Evolutionary conservation across 2,329 filamentous ascomycete genomes (phyloP), one percentile per base, ranked within the genome.

Genomic region (Huntiella abstrusa): DNA sequence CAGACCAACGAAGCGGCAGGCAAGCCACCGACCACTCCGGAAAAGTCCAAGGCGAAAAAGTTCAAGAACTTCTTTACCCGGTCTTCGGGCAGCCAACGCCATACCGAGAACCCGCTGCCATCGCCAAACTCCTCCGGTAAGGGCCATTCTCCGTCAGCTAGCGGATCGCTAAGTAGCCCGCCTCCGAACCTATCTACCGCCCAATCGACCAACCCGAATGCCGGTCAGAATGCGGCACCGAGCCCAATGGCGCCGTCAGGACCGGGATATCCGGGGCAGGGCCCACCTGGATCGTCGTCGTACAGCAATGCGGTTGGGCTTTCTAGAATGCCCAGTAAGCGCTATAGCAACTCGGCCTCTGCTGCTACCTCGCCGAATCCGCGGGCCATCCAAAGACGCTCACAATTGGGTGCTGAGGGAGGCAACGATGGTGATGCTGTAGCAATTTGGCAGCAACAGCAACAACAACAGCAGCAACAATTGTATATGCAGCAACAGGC

Each of bases 291-390:
- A 8, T 19, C 39, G n/a, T 43, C 46, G n/a, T 16, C 37, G 15
- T 69, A 71, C 64, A 68, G 70, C 55, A 70, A 68, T 55, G 63
- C 62, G 49, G 53, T 59, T 41, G 65, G 66, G 43, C 59, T 75
- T 41, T 64, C 60, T 52, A 72, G 72, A 52, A 64, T 70, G 53
- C 64, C 68, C 32, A 78, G 75, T 39, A 76, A 73, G 62, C 66
- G 72, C 55, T 61, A 69, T 57, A 70, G 69, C 65, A 65, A 68
- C 51, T 67, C 66, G 33, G 62, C 40, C 40, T 43, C 46, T 35
- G 58, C 51, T 54, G 60, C 52, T 58, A 62, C 49, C 49, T 55
- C 43, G 22, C 51, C 51, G 43, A 54, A 51, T 49, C 52, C 50
- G 22, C 52, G 44, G 40, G 49, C 15, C 19, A 19, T 33, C 12